These are phyloP conservation scores for Eucalyptus cloeziana DNA, from an alignment of 345 rosid species.

Conservation along the genomic window DNA sequence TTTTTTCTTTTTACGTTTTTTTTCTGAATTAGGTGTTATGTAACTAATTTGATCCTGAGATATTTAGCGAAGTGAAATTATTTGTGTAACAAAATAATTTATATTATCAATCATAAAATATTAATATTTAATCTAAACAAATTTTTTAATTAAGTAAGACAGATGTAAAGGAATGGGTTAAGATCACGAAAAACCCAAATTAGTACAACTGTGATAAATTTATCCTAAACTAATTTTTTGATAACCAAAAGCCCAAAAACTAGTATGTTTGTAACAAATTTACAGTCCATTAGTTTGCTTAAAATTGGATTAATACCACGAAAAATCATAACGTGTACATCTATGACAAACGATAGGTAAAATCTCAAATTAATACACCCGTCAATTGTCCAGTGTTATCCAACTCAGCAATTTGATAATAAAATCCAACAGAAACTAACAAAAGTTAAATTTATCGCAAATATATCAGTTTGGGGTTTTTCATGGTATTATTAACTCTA, in stretches of 20 bases:
- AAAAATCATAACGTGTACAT: fast-evolving
- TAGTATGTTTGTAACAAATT: fast-evolving
- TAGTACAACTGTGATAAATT: fast-evolving
- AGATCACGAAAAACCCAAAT: fast-evolving
- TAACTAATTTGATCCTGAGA: no score
- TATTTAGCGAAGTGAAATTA: no score
- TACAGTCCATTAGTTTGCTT: fast-evolving
- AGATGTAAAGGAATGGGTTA: no score
- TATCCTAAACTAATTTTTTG: fast-evolving
- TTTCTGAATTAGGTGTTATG: no score
- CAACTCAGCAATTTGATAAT: fast-evolving
- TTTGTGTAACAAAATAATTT: no score
- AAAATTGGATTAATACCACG: no score
- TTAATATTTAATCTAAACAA: no score
- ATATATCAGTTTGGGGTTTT: fast-evolving
- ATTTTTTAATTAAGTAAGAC: no score
- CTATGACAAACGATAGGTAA: fast-evolving
- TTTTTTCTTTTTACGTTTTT: not conserved
- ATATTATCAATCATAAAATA: no score
- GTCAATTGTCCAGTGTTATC: fast-evolving
- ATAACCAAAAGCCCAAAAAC: fast-evolving
- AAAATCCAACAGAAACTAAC: fast-evolving
- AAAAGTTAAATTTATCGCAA: fast-evolving
- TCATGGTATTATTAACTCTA: fast-evolving
- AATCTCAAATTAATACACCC: fast-evolving